These are phyloP conservation scores for Parastagonospora avenae DNA, from an alignment of 2,329 filamentous ascomycete species.

Conservation along the genomic window DNA sequence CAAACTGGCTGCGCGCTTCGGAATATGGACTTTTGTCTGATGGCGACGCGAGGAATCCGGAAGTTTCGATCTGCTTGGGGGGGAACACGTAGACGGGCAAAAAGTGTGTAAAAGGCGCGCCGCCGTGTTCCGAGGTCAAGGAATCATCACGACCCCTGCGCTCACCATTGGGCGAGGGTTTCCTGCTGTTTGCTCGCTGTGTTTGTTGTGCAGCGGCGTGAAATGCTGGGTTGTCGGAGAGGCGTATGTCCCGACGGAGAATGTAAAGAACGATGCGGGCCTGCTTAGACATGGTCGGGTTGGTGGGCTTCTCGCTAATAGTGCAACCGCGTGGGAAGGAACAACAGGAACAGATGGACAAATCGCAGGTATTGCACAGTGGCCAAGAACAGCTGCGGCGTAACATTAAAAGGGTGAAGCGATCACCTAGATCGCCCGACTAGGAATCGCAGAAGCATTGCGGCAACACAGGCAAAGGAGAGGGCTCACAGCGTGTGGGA, in stretches of 20 bases:
- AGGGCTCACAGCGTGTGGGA: conserved; percentile 18
- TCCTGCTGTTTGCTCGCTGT: conserved; percentile 10
- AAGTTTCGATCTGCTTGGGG: conserved; percentile 73
- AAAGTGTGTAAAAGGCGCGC: conserved; percentile 57
- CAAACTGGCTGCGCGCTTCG: conserved; percentile 68
- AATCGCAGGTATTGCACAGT: conserved; percentile 31
- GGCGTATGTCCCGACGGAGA: conserved; percentile 72
- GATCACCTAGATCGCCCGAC: conserved; percentile 18
- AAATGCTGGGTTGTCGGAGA: conserved; percentile 76
- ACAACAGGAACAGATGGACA: conserved; percentile 32
- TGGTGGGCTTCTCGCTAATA: conserved; percentile 8
- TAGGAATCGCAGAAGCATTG: conserved; percentile 22
- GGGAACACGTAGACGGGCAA: conserved; percentile 71
- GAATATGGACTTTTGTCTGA: conserved; percentile 64
- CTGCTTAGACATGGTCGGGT: conserved; percentile 25
- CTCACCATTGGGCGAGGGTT: conserved; percentile 10
- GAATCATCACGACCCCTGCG: conserved; percentile 47
- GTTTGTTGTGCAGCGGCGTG: conserved; percentile 55
- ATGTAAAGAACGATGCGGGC: conserved; percentile 69
- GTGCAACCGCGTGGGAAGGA: conserved; percentile 15
- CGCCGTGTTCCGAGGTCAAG: conserved; percentile 26
- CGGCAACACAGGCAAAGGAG: conserved; percentile 19
- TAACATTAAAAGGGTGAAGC: conserved; percentile 32
- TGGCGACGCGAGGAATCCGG: conserved; percentile 66
- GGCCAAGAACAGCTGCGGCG: conserved; percentile 41